Evolutionary conservation across 2,329 filamentous ascomycete species (phyloP).

Genomic region (Cladophialophora carrionii): DNA sequence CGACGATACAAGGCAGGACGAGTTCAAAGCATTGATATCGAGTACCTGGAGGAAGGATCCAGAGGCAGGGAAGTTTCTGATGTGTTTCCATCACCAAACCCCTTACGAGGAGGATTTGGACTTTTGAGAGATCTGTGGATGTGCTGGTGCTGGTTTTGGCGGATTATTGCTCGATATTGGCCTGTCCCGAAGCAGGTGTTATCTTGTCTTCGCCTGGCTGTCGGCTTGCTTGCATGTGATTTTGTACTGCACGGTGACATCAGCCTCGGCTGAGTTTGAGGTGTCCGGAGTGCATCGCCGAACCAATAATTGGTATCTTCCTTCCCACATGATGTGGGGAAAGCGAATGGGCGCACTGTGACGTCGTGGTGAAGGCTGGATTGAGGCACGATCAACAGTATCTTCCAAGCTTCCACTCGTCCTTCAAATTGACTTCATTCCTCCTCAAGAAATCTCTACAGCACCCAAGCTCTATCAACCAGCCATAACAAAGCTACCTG

Average conservation of each 20-base stretch:
- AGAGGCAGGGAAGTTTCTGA: constrained; percentile 34
- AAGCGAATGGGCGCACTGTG: constrained; percentile 16
- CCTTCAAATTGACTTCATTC: constrained; percentile 11
- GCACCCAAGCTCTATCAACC: not conserved
- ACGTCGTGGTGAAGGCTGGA: constrained; percentile 23
- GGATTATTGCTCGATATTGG: no score
- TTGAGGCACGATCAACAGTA: constrained; percentile 9
- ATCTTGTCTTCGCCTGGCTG: not conserved
- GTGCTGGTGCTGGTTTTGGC: not conserved
- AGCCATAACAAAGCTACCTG: not conserved
- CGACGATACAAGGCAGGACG: constrained; percentile 31
- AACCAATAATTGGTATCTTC: constrained; percentile 17
- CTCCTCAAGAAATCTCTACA: not conserved
- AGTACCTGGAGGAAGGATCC: constrained; percentile 37
- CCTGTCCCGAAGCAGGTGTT: not conserved
- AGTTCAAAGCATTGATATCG: constrained; percentile 36
- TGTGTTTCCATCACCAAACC: constrained; percentile 39
- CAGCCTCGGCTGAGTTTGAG: constrained; percentile 11
- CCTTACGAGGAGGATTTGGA: constrained; percentile 33
- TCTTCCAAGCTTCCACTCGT: constrained; percentile 9
- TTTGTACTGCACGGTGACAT: constrained; percentile 30
- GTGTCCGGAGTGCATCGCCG: constrained; percentile 15
- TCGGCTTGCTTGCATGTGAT: constrained; percentile 5
- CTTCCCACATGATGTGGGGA: constrained; percentile 14
- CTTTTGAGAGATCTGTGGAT: constrained; percentile 1